Base-by-base conservation (phyloP, 2,329 filamentous ascomycete genomes). In the Camptophora hylomeconis region DNA sequence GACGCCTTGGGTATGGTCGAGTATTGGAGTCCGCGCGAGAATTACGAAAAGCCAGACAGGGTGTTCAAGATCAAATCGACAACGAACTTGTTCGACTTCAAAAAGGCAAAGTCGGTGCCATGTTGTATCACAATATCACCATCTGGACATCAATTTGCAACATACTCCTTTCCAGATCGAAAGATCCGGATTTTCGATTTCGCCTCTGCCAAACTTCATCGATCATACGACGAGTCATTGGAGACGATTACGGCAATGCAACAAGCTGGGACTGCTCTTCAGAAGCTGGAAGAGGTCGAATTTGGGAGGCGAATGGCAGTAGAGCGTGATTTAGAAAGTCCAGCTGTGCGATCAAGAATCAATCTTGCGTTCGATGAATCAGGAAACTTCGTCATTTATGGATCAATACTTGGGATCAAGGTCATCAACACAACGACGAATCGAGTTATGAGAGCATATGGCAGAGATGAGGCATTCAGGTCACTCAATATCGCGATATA, bases 341-440 rank as follows among this genome's bases (percentile, higher is more conserved):
- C 74, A 8, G 53, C 66, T 1, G 59, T 81, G 19, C 69, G 69
- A 24, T 65, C 73, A 44, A 81, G 81, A 42, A 69, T 78, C 39
- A 95, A 92, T 49, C 73, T 95, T 38, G 74, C 86, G 19, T 98
- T 95, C 50, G 89, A 98, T 51, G 89, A 98, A 57, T 93, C 86
- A 2, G 81, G 86, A 4, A 75, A 98, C 52, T 98, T 98, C 53
- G 74, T 98, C 39, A 62, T 94, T 19, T 98, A 94, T 47, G 89
- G 89, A 18, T 92, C 86, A 7, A 77, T 98, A 43, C 61, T 87
- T 22, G 89, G 92, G 13, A 72, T 87, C 47, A 98, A 98, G 57
- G 86, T 95, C 14, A 69, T 98, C 53, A 98, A 98, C 57, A 94
- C 82, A 0, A 77, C 86, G 48, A 93, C 89, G 10, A 95, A 98